A percentile compares a stretch with the other conserved stretches of the same genome.
phyloP scores from a whole-genome alignment of 192 early-diverging fungal species.

The Thamnidium elegans region DNA sequence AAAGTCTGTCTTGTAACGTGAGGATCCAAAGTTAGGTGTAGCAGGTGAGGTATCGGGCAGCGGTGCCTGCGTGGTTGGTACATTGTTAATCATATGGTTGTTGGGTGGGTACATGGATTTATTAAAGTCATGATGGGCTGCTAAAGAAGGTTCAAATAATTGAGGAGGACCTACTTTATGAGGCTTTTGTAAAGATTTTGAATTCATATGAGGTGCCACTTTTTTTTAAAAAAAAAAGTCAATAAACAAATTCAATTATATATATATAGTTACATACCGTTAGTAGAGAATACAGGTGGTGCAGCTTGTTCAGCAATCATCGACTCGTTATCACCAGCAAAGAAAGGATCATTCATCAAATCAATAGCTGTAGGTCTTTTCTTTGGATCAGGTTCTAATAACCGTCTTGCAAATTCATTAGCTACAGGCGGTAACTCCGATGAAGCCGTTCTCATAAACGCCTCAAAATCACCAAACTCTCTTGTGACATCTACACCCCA shows the following conservation, averaged over 20 bases:
- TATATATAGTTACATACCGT: background rate
- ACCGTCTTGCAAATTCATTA: slow-evolving; percentile 46
- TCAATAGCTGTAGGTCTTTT: slow-evolving; percentile 75
- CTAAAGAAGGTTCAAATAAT: slow-evolving; percentile 10
- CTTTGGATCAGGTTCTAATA: slow-evolving; percentile 68
- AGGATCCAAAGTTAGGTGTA: slow-evolving; percentile 15
- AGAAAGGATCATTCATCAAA: slow-evolving; percentile 68
- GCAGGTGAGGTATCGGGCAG: background rate
- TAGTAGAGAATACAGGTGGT: slow-evolving; percentile 4
- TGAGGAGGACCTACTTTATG: background rate
- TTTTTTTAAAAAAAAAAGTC: too few species aligned
- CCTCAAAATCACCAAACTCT: slow-evolving; percentile 48
- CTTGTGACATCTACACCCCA: slow-evolving; percentile 58
- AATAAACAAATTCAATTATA: background rate
- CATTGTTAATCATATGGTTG: background rate
- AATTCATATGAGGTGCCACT: slow-evolving; percentile 9
- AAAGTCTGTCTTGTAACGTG: slow-evolving; percentile 72
- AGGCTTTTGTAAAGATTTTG: background rate
- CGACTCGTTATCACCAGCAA: slow-evolving; percentile 42
- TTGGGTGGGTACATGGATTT: background rate
- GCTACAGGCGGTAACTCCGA: slow-evolving; percentile 50
- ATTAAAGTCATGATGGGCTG: background rate
- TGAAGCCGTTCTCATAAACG: slow-evolving; percentile 45
- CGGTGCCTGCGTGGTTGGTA: background rate
- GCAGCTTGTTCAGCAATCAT: background rate